A percentile compares a stretch with the other conserved stretches of the same genome.
These are phyloP conservation scores for Dichomitus squalens DNA, from an alignment of 1,284 basidiomycete species.

Conservation along the genomic window DNA sequence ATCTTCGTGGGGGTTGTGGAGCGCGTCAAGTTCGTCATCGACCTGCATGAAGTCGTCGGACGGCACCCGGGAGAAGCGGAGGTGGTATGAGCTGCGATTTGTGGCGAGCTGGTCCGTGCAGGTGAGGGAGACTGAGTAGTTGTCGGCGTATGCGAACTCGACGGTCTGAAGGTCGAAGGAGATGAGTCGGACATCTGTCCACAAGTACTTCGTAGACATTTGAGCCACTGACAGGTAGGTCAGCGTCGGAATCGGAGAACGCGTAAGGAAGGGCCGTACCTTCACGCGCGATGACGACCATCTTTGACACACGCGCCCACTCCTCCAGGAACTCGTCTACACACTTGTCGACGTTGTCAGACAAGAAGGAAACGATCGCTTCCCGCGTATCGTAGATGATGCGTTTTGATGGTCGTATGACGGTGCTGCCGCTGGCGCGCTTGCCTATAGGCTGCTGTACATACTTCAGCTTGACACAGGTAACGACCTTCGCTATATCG, in stretches of 20 bases:
- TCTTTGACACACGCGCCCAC: conserved; percentile 89
- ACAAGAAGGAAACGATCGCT: conserved; percentile 84
- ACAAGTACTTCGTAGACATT: conserved; percentile 71
- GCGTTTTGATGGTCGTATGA: conserved; percentile 77
- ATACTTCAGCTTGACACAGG: conserved; percentile 86
- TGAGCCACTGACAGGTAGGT: conserved; percentile 63
- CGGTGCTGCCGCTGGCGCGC: conserved; percentile 57
- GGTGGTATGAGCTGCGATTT: conserved; percentile 66
- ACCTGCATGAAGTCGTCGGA: conserved; percentile 23
- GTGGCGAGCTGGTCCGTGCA: conserved; percentile 72
- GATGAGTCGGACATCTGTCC: conserved; percentile 74
- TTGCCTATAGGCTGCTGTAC: conserved; percentile 83
- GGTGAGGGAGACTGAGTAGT: conserved; percentile 73
- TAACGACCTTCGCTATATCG: conserved; percentile 72
- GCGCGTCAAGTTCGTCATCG: conserved; percentile 22
- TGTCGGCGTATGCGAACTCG: conserved; percentile 78
- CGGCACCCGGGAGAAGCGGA: conserved; percentile 65
- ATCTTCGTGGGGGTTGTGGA: conserved; percentile 71
- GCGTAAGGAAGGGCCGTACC: conserved; percentile 41
- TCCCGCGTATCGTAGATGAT: conserved; percentile 88
- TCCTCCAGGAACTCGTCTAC: conserved; percentile 88
- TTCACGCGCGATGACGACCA: conserved; percentile 90
- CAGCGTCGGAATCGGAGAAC: neutral
- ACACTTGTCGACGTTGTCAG: conserved; percentile 83
- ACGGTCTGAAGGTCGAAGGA: conserved; percentile 90